These are phyloP conservation scores for Salix dunnii DNA, from an alignment of 345 rosid genomes.

Conservation along the genomic window DNA sequence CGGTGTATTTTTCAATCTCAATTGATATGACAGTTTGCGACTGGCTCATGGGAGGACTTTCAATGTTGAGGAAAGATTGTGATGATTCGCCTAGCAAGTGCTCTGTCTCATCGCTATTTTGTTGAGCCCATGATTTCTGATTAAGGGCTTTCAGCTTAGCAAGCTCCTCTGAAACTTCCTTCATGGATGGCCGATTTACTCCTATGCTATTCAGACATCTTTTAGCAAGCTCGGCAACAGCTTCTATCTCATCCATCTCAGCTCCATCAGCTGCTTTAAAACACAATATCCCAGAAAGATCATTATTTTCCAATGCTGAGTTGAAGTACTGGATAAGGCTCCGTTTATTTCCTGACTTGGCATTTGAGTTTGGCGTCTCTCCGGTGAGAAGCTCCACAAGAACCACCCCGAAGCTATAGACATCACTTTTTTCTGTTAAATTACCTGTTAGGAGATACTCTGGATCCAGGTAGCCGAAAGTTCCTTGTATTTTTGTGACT, in stretches of 20 bases:
- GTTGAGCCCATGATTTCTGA: neutral
- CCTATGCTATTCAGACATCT: neutral
- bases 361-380: conserved; percentile 1
- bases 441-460: neutral
- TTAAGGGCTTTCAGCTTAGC: neutral
- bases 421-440: neutral
- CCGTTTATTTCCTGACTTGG: neutral
- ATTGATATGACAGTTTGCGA: too few relatives aligned
- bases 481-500: neutral
- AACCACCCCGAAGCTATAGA: neutral
- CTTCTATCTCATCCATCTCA: neutral
- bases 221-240: neutral
- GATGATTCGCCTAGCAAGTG: neutral
- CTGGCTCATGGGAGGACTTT: neutral
- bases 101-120: neutral
- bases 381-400: conserved; percentile 12
- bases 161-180: neutral
- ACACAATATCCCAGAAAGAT: neutral
- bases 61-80: neutral
- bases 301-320: neutral
- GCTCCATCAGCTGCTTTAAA: neutral
- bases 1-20: too few relatives aligned
- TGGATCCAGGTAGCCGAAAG: neutral
- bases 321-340: conserved; percentile 13
- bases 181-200: neutral